Conservation (phyloP, 371 early-diverging fungal species). For the Catenaria anguillulae region DNA sequence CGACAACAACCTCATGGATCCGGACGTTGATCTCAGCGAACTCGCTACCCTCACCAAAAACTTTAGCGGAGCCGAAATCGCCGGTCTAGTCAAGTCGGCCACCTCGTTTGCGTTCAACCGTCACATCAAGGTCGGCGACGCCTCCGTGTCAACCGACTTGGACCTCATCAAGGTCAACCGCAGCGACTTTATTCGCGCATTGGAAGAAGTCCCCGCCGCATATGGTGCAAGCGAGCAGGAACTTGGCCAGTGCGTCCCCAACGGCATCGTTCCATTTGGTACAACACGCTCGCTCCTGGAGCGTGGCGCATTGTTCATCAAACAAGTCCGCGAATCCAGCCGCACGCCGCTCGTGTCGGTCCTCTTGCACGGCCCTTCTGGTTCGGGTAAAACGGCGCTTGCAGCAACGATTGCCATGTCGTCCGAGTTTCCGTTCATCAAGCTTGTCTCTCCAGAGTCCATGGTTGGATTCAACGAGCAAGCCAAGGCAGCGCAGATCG, state of each 20-base stretch:
- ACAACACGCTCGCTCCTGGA: constrained; percentile 35
- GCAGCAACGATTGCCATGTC: constrained; percentile 91
- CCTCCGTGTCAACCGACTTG: constrained; percentile 60
- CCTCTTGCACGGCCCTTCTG: constrained; percentile 77
- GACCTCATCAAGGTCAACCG: constrained; percentile 79
- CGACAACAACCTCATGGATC: constrained; percentile 67
- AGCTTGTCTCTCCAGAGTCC: constrained; percentile 91
- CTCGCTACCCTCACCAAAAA: constrained; percentile 92
- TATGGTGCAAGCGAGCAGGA: constrained; percentile 96
- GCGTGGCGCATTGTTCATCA: constrained; percentile 69
- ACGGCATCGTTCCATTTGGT: constrained; percentile 69
- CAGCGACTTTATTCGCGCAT: constrained; percentile 85
- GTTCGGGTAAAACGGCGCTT: constrained; percentile 94
- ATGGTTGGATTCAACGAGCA: constrained; percentile 93
- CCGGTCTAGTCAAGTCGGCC: constrained; percentile 95
- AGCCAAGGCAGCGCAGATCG: constrained; percentile 85
- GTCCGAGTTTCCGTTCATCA: constrained; percentile 96
- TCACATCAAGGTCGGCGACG: constrained; percentile 85
- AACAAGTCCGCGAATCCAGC: constrained; percentile 65
- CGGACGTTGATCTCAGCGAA: constrained; percentile 77
- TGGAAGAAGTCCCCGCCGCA: constrained; percentile 94
- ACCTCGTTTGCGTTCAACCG: constrained; percentile 98
- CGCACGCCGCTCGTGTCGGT: constrained; percentile 79
- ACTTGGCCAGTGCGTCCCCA: constrained; percentile 63
- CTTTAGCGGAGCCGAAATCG: constrained; percentile 99